A percentile compares a stretch with the other conserved stretches of the same genome.
Conservation (phyloP, 257 asterid genomes). For the Ehretia macrophylla region DNA sequence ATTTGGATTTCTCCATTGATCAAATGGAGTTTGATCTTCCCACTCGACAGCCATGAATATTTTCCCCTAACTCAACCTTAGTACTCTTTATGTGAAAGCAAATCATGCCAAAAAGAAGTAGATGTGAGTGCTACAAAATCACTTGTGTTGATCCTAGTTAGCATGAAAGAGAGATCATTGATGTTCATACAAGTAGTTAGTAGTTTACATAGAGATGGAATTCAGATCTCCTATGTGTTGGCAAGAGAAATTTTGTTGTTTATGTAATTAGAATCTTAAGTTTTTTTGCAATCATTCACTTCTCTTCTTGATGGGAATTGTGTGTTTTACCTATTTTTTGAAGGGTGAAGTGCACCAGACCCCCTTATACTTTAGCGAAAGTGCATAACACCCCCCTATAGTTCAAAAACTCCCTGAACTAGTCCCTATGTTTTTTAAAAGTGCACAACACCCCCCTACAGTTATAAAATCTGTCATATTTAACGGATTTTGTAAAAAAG, state of each 20-base stretch:
- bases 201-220: neutral
- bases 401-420: too few species aligned
- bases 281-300: neutral
- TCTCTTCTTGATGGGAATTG: neutral
- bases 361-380: too few species aligned
- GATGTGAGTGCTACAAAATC: neutral
- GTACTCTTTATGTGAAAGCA: neutral
- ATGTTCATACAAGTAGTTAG: neutral
- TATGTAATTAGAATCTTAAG: constrained; percentile 3
- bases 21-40: constrained; percentile 29
- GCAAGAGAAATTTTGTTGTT: neutral
- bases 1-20: constrained; percentile 37
- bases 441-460: too few species aligned
- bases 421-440: too few species aligned
- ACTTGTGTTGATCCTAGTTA: too few species aligned
- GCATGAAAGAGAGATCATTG: neutral
- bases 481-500: too few species aligned
- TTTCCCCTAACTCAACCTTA: constrained; percentile 11
- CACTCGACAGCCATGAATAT: constrained; percentile 28
- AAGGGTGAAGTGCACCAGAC: too few species aligned
- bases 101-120: neutral
- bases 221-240: constrained; percentile 5
- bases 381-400: too few species aligned
- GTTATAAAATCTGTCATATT: too few species aligned
- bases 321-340: too few species aligned